Base-by-base conservation (phyloP, 2,329 filamentous ascomycete species). In the Colletotrichum sp. region DNA sequence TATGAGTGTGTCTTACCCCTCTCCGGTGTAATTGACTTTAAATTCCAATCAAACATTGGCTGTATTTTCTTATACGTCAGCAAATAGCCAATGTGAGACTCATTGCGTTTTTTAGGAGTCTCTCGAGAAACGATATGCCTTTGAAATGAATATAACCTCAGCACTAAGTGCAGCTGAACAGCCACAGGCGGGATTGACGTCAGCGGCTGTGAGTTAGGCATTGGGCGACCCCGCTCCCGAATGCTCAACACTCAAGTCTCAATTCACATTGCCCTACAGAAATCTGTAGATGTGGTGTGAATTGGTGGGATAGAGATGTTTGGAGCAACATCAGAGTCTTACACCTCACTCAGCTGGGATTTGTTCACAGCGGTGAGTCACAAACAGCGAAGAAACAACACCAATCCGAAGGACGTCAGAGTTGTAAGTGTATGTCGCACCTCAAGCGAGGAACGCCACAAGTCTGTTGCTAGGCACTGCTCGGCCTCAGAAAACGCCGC, bases 1-100 rank as follows among this genome's bases (percentile, higher is more conserved):
- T 2, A 13, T 2, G n/a, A 4, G 6, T 52, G 43, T 0, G 2
- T 52, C 6, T 8, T 13, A 21, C 6, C 43, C 43, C n/a, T 21
- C 6, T 52, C 1, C 9, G 18, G 10, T 21, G 21, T 0, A 52
- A 52, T 0, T 52, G 2, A 21, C 1, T n/a, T 21, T 13, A 0
- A 21, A 52, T 0, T 13, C 18, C 3, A 3, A 52, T 21, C n/a
- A 52, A 21, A 4, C 6, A 5, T 21, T 52, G 10, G 12, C 43
- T 13, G n/a, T 8, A 3, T 48, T 0, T 21, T 48, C n/a, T 52
- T 21, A 3, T 1, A 48, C 8, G 43, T 52, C n/a, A 52, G 43
- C 10, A 52, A 21, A 5, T 13, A 13, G 43, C 2, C 43, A 48
- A 13, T 21, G 10, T 10, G 43, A 48, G n/a, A n/a, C 43, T 21